phyloP scores from a whole-genome alignment of 1,139 yeast genomes.

The Arxiozyma slooffiae region DNA sequence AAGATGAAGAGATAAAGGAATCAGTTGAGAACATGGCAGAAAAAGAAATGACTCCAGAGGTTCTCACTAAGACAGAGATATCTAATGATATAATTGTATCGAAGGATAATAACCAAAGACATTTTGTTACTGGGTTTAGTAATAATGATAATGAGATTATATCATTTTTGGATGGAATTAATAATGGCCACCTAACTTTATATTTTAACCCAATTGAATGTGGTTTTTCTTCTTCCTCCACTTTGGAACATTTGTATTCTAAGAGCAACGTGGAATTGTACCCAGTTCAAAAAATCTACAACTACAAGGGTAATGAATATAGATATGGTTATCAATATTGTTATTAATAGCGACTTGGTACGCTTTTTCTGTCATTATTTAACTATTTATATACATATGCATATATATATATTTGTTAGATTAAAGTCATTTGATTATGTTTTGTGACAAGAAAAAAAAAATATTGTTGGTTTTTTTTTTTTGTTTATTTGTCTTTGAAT shows the following conservation, averaged over 20 bases:
- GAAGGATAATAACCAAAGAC: conserved; percentile 4
- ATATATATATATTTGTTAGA: neutral
- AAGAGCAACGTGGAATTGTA: conserved; percentile 13
- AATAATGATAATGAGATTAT: conserved; percentile 7
- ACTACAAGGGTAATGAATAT: conserved; percentile 16
- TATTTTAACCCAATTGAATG: conserved; percentile 11
- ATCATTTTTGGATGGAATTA: neutral
- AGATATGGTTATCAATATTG: conserved; percentile 15
- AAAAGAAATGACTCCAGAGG: neutral
- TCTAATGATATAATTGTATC: conserved; percentile 3
- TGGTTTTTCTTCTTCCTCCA: neutral
- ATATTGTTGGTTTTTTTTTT: no score
- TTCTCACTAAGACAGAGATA: neutral
- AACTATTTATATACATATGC: no score
- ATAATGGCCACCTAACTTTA: conserved; percentile 11
- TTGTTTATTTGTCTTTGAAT: neutral
- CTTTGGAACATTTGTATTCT: neutral
- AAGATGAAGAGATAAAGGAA: conserved; percentile 1
- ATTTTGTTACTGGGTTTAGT: conserved; percentile 14
- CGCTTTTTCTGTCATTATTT: neutral
- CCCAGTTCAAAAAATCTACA: conserved; percentile 24
- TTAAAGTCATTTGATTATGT: no score
- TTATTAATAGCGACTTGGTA: neutral
- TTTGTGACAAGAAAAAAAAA: no score
- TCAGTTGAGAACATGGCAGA: no score